These are phyloP conservation scores for Vanderwaltozyma yarrowii DNA, from an alignment of 805 yeast species.

Conservation along the genomic window DNA sequence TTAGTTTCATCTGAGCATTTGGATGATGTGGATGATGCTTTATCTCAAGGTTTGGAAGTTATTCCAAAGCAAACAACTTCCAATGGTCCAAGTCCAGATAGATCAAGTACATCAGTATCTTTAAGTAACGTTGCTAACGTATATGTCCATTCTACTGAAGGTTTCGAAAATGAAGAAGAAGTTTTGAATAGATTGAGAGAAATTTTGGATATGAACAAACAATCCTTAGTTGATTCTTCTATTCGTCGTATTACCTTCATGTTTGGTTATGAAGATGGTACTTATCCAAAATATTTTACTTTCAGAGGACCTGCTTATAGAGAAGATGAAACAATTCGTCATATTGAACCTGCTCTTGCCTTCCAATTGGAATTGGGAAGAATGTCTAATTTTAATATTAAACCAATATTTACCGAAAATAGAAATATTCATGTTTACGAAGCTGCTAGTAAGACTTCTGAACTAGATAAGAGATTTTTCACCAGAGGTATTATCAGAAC, in stretches of 20 bases:
- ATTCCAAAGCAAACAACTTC: slow-evolving; percentile 40
- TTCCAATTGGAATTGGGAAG: slow-evolving; percentile 94
- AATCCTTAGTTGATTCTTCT: slow-evolving; percentile 58
- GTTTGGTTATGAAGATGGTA: slow-evolving; percentile 71
- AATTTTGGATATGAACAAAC: slow-evolving; percentile 55
- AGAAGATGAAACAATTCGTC: slow-evolving; percentile 92
- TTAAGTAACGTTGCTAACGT: slow-evolving; percentile 78
- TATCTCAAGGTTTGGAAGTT: slow-evolving; percentile 63
- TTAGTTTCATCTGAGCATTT: slow-evolving; percentile 71
- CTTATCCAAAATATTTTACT: slow-evolving; percentile 92
- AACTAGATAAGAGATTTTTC: slow-evolving; percentile 90
- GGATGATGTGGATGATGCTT: slow-evolving; percentile 82
- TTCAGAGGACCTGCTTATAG: slow-evolving; percentile 78
- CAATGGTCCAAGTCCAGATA: slow-evolving; percentile 41
- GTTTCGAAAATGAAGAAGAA: slow-evolving; percentile 61
- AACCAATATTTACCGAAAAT: slow-evolving; percentile 91
- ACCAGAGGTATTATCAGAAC: slow-evolving; percentile 97
- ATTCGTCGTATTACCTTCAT: slow-evolving; percentile 92
- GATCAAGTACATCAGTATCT: slow-evolving; percentile 29
- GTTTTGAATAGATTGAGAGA: slow-evolving; percentile 53
- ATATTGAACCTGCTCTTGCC: slow-evolving; percentile 96
- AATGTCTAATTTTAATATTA: slow-evolving; percentile 88
- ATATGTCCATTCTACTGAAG: slow-evolving; percentile 63
- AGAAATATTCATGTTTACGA: slow-evolving; percentile 96
- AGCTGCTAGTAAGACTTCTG: slow-evolving; percentile 88